These are phyloP conservation scores for Sclerotinia spermophila DNA, from an alignment of 2,329 filamentous ascomycete genomes.

Conservation along the genomic window DNA sequence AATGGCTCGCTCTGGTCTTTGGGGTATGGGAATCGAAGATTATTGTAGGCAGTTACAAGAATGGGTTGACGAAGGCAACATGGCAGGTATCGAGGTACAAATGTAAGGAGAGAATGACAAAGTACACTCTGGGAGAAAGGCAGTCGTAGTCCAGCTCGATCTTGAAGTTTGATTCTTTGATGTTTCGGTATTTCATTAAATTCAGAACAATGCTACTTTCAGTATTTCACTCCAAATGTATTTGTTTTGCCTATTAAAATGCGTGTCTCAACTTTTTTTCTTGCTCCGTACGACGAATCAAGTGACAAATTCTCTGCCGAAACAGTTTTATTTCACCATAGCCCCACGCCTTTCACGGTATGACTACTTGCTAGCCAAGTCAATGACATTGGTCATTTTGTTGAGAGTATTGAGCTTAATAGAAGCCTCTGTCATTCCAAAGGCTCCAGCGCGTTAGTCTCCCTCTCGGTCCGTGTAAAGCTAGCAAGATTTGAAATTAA, in stretches of 20 bases:
- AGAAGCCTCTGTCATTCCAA: background rate
- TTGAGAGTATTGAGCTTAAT: no score
- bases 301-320: no score
- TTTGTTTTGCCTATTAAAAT: no score
- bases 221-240: background rate
- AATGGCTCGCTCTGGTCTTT: background rate
- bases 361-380: background rate
- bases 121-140: no score
- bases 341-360: no score
- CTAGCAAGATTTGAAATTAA: background rate
- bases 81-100: constrained; percentile 4
- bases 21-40: background rate
- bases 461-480: background rate
- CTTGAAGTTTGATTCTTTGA: no score
- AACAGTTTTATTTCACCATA: no score
- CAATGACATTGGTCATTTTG: background rate
- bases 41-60: background rate
- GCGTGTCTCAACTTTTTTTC: no score
- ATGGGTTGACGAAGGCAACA: background rate
- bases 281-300: background rate
- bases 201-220: no score
- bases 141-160: no score
- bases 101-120: no score
- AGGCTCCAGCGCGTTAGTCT: background rate
- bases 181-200: no score